These are phyloP conservation scores for Coniochaeta hoffmannii DNA, from an alignment of 2,329 filamentous ascomycete species.

Conservation along the genomic window DNA sequence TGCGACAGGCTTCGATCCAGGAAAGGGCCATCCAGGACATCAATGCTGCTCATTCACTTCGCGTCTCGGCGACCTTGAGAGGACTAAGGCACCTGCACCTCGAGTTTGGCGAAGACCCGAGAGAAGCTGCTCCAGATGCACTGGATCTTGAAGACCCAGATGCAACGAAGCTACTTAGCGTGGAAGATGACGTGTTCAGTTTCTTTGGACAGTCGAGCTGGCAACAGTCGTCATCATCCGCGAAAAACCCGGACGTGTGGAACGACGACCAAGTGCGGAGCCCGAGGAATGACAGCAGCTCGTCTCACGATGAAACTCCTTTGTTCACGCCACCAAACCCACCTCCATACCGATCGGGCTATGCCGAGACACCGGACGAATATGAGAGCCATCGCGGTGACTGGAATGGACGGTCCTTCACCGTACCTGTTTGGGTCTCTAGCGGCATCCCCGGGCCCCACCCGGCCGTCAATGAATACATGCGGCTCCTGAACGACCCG, in stretches of 20 bases:
- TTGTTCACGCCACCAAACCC: conserved; percentile 1
- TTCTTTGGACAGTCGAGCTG: conserved; percentile 33
- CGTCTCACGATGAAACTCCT: conserved; percentile 5
- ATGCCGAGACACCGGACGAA: conserved; percentile 12
- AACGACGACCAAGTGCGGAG: neutral
- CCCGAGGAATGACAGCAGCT: conserved; percentile 4
- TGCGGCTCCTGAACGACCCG: conserved; percentile 31
- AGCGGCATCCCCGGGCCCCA: conserved; percentile 21
- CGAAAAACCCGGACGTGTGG: neutral
- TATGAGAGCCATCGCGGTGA: conserved; percentile 17
- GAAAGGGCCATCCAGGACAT: conserved; percentile 35
- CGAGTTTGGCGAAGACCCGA: conserved; percentile 42
- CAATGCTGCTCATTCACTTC: conserved; percentile 16
- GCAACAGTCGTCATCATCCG: conserved; percentile 11
- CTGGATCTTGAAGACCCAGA: conserved; percentile 27
- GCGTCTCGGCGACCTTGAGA: conserved; percentile 33
- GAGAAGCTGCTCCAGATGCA: conserved; percentile 24
- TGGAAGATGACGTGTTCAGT: conserved; percentile 31
- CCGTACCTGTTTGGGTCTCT: conserved; percentile 41
- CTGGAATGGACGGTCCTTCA: conserved; percentile 20
- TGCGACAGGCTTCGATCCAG: conserved; percentile 39
- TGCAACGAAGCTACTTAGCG: conserved; percentile 33
- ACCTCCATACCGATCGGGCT: conserved; percentile 16
- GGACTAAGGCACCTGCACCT: conserved; percentile 48
- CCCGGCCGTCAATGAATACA: conserved; percentile 38